Percentiles rank a stretch among this genome's conserved stretches.
phyloP scores from a whole-genome alignment of 2,329 filamentous ascomycete species.

The Cladophialophora exuberans region DNA sequence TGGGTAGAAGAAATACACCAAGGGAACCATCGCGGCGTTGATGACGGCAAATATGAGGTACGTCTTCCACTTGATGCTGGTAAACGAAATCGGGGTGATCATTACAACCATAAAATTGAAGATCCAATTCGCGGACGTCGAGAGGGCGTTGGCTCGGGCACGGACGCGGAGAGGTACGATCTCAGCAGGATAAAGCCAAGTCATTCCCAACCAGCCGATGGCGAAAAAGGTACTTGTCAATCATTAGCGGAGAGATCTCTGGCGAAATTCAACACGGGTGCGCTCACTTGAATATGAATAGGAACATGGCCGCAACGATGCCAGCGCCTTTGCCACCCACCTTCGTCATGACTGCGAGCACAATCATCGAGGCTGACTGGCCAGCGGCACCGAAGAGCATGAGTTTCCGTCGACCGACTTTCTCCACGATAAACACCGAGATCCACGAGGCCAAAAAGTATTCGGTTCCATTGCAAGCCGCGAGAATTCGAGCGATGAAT shows the following conservation, averaged over 20 bases:
- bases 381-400: slow-evolving; percentile 24
- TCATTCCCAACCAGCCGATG: slow-evolving; percentile 57
- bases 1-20: slow-evolving; percentile 64
- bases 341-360: slow-evolving; percentile 35
- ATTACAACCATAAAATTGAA: slow-evolving; percentile 80
- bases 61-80: slow-evolving; percentile 66
- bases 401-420: slow-evolving; percentile 24
- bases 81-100: slow-evolving; percentile 69
- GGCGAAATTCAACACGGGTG: no score
- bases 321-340: slow-evolving; percentile 42
- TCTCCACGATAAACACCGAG: slow-evolving; percentile 26
- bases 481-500: slow-evolving; percentile 24
- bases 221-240: slow-evolving; percentile 67
- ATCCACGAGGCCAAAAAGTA: slow-evolving; percentile 32
- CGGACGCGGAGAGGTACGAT: slow-evolving; percentile 58
- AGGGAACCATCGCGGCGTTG: slow-evolving; percentile 59
- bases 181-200: slow-evolving; percentile 48
- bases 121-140: slow-evolving; percentile 71
- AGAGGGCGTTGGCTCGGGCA: slow-evolving; percentile 66
- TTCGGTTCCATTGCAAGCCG: slow-evolving; percentile 23
- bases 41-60: slow-evolving; percentile 79
- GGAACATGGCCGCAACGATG: slow-evolving; percentile 54
- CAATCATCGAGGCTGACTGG: slow-evolving; percentile 24
- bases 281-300: slow-evolving; percentile 68
- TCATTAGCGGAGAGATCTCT: no score